Percentiles rank a stretch among this genome's conserved stretches.
These are phyloP conservation scores for Drechslerella stenobrocha DNA, from an alignment of 2,329 filamentous ascomycete species.

Conservation along the genomic window DNA sequence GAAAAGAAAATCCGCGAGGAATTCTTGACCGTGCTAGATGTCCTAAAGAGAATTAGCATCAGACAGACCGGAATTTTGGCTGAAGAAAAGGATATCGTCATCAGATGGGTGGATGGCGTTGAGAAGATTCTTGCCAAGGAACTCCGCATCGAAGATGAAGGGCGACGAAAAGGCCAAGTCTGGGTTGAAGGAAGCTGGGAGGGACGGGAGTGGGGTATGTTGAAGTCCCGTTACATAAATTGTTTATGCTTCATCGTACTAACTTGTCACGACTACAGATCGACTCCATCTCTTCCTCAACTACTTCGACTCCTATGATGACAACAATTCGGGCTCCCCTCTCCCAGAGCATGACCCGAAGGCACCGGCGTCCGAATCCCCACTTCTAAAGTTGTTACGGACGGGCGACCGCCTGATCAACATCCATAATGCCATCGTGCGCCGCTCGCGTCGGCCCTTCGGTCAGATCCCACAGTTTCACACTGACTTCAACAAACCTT, in stretches of 20 bases:
- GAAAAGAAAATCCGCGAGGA: slow-evolving; percentile 84
- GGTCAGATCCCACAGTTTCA: slow-evolving; percentile 87
- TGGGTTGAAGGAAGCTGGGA: slow-evolving; percentile 82
- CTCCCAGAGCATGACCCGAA: slow-evolving; percentile 46
- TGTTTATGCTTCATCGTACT: slow-evolving; percentile 30
- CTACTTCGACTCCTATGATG: slow-evolving; percentile 51
- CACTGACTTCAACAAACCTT: slow-evolving; percentile 90
- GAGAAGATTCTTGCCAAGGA: slow-evolving; percentile 75
- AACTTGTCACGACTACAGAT: slow-evolving; percentile 48
- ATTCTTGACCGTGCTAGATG: slow-evolving; percentile 81
- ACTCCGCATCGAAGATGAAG: slow-evolving; percentile 73
- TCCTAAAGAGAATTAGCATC: slow-evolving; percentile 86
- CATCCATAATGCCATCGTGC: slow-evolving; percentile 86
- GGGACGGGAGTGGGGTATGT: slow-evolving; percentile 66
- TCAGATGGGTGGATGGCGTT: slow-evolving; percentile 77
- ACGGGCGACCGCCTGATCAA: slow-evolving; percentile 80
- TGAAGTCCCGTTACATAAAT: slow-evolving; percentile 51
- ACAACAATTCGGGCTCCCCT: slow-evolving; percentile 35
- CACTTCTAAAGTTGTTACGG: slow-evolving; percentile 72
- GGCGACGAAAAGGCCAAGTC: slow-evolving; percentile 68
- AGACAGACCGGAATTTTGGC: slow-evolving; percentile 76
- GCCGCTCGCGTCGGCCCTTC: slow-evolving; percentile 81
- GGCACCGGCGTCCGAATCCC: slow-evolving; percentile 64
- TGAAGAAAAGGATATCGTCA: slow-evolving; percentile 75
- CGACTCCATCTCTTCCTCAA: slow-evolving; percentile 53